Conservation (phyloP, 371 early-diverging fungal genomes). For the Batkoa obscura region DNA sequence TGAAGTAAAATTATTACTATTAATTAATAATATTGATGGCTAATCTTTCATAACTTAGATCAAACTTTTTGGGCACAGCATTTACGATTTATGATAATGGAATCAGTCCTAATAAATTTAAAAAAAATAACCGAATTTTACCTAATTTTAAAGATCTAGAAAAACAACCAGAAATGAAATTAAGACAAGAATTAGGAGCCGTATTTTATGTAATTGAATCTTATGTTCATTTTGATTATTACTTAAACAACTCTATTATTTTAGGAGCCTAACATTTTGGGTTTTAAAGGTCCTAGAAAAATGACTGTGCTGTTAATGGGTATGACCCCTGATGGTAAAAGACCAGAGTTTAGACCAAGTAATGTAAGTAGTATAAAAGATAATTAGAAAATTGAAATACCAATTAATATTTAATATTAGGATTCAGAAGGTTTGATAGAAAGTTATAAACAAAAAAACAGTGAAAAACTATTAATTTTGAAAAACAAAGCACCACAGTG, state of each 20-base stretch:
- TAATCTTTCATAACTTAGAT: slow-evolving; percentile 18
- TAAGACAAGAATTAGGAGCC: slow-evolving; percentile 52
- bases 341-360: slow-evolving; percentile 32
- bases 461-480: slow-evolving; percentile 38
- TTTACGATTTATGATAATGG: slow-evolving; percentile 59
- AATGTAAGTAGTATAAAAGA: slow-evolving; percentile 14
- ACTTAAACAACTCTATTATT: neutral
- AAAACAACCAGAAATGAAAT: neutral
- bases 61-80: slow-evolving; percentile 75
- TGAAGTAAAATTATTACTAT: slow-evolving; percentile 17
- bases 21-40: slow-evolving; percentile 5
- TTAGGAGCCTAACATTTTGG: slow-evolving; percentile 73
- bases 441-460: slow-evolving; percentile 3
- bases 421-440: neutral
- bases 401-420: neutral
- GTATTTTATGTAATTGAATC: slow-evolving; percentile 45
- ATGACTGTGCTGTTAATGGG: slow-evolving; percentile 71
- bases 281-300: slow-evolving; percentile 80
- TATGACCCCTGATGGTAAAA: slow-evolving; percentile 39
- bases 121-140: slow-evolving; percentile 4
- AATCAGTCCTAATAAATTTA: slow-evolving; percentile 22
- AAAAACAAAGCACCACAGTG: slow-evolving; percentile 87
- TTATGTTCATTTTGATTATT: neutral
- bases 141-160: too few relatives aligned
- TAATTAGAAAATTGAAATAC: neutral